Evolutionary conservation across 2,329 filamentous ascomycete genomes (phyloP).

Genomic region (Chrysoporthe deuterocubensis): DNA sequence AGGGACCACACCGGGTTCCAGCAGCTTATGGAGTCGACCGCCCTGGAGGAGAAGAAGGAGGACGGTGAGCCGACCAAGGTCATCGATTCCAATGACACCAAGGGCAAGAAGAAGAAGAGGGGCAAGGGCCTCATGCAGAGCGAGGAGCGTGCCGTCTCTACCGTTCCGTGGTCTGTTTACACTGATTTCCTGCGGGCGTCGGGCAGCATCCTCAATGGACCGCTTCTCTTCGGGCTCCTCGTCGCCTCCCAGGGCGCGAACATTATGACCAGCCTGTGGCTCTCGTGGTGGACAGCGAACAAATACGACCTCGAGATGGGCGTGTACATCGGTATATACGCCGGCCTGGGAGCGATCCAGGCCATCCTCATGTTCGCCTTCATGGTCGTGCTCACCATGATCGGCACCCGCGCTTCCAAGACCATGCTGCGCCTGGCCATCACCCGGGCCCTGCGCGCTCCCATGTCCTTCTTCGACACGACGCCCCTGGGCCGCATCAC

Average conservation of each 20-base stretch:
- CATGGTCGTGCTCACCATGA: slow-evolving; percentile 63
- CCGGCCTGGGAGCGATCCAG: slow-evolving; percentile 59
- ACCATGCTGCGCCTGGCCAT: slow-evolving; percentile 53
- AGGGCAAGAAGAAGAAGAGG: slow-evolving; percentile 57
- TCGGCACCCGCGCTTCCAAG: slow-evolving; percentile 67
- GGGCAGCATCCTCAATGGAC: slow-evolving; percentile 58
- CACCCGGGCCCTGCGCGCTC: slow-evolving; percentile 20
- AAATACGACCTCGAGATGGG: slow-evolving; percentile 62
- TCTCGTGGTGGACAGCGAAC: slow-evolving; percentile 72
- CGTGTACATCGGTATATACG: slow-evolving; percentile 56
- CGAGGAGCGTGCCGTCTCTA: slow-evolving; percentile 50
- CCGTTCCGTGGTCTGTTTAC: slow-evolving; percentile 64
- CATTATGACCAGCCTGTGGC: slow-evolving; percentile 70
- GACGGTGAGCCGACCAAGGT: slow-evolving; percentile 52
- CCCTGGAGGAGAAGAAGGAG: slow-evolving; percentile 68
- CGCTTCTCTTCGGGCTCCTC: slow-evolving; percentile 55
- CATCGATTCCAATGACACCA: slow-evolving; percentile 39
- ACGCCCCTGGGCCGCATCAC: slow-evolving; percentile 71
- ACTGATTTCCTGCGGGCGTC: slow-evolving; percentile 64
- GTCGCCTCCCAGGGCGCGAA: slow-evolving; percentile 66
- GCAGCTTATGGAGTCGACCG: slow-evolving; percentile 83
- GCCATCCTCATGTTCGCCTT: slow-evolving; percentile 66
- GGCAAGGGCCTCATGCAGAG: slow-evolving; percentile 70
- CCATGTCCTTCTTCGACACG: slow-evolving; percentile 62
- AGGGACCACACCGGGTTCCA: slow-evolving; percentile 76